Evolutionary conservation across 2,329 filamentous ascomycete species (phyloP), one percentile per base, ranked within the genome.

Genomic region (Ramichloridium luteum): DNA sequence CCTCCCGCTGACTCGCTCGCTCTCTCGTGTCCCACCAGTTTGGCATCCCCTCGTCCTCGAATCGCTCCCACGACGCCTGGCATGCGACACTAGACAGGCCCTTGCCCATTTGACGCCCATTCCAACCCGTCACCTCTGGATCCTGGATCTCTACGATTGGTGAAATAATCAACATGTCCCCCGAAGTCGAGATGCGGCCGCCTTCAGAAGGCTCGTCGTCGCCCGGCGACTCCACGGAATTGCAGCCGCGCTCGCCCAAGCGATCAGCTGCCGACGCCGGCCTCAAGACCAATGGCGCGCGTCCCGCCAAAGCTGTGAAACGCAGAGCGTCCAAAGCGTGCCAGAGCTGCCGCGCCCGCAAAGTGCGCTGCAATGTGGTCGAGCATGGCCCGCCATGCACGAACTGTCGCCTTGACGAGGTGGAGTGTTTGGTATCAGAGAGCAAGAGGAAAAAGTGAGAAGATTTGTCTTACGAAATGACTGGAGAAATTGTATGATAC

Each of bases 301-400:
- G 60, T 37, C 57, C 60, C 34, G 56, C 65, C 50, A 63, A 69
- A 36, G 72, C 72, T 32, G 72, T 77, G 32, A 94, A 93, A 61
- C 72, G 85, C 50, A 73, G 86, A 51, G 85, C 86, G n/a, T 84
- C 85, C 6, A 81, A 88, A 47, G 86, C 86, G 12, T 94, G 86
- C 56, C 82, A 84, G 40, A 84, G 80, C 47, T 93, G 86, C 59
- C 73, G 86, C 48, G 77, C 80, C 35, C 76, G 86, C 52, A 94
- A 94, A 57, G 86, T 94, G 25, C 74, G 86, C 35, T 94, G 86
- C 63, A 86, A 94, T 62, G 85, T 93, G 35, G 84, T 90, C 37
- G 84, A 93, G 57, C 72, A 74, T 56, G 79, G 80, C 29, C 78
- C 78, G 26, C 84, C 84, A 1, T 93, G 84, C 57, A 85, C 81